phyloP scores from a whole-genome alignment of 306 rosid species.

The Heteromeles arbutifolia region DNA sequence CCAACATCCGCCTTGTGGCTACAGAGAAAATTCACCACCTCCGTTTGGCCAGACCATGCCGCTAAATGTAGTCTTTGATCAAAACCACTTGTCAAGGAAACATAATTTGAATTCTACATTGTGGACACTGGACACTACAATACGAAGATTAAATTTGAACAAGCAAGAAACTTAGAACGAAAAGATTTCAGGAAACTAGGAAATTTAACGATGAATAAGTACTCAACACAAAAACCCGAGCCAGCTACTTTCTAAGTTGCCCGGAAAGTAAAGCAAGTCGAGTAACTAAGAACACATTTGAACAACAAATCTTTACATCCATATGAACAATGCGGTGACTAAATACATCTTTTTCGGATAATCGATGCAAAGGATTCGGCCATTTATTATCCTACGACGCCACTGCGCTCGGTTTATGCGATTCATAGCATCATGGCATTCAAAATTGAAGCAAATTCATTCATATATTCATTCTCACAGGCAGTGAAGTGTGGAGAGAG shows the following conservation, averaged over 20 bases:
- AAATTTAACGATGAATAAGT: not conserved
- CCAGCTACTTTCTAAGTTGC: not conserved
- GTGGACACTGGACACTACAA: not conserved
- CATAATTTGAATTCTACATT: conserved; percentile 17
- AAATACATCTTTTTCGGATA: not conserved
- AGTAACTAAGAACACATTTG: not conserved
- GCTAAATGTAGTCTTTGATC: conserved; percentile 76
- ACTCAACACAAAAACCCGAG: not conserved
- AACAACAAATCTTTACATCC: not conserved
- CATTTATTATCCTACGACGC: not conserved
- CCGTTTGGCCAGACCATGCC: conserved; percentile 84
- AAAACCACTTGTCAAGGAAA: conserved; percentile 50
- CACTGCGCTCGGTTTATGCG: no score
- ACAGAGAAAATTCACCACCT: conserved; percentile 66
- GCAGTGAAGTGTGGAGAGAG: not conserved
- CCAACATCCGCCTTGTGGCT: conserved; percentile 82
- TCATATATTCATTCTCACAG: no score
- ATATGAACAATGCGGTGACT: not conserved
- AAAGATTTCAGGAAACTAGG: not conserved
- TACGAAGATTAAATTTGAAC: not conserved
- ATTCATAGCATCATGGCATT: not conserved
- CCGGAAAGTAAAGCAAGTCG: not conserved
- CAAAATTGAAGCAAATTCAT: no score
- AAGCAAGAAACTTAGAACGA: not conserved
- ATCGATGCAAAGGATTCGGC: not conserved